phyloP scores from a whole-genome alignment of 345 rosid genomes.

The Acer saccharum region DNA sequence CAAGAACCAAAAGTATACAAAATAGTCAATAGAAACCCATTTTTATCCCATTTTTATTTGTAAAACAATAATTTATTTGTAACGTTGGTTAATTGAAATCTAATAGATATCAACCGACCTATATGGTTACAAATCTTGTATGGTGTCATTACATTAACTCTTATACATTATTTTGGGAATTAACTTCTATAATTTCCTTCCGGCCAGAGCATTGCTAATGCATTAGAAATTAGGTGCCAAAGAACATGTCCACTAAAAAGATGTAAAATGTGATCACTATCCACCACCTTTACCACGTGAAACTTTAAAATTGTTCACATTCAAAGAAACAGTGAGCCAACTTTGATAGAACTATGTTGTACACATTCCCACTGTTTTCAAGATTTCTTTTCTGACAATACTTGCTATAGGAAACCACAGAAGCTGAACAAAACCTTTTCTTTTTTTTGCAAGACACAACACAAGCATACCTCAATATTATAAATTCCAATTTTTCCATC shows the following conservation, averaged over 20 bases:
- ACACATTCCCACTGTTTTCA: neutral
- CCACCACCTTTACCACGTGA: neutral
- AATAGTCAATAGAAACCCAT: neutral
- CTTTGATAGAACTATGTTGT: neutral
- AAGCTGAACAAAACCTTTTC: neutral
- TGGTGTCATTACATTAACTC: too few relatives aligned
- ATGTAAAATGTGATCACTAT: too few relatives aligned
- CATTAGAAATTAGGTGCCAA: neutral
- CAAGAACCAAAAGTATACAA: neutral
- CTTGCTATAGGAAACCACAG: neutral
- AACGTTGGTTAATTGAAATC: too few relatives aligned
- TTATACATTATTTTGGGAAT: too few relatives aligned
- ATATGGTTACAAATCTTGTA: too few relatives aligned
- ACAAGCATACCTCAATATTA: constrained; percentile 78
- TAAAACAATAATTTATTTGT: neutral
- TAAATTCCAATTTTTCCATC: constrained; percentile 95
- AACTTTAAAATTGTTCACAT: neutral
- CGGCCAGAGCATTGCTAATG: neutral
- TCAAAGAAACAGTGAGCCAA: neutral
- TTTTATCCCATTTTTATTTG: neutral
- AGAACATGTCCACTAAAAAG: neutral
- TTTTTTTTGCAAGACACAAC: constrained; percentile 4
- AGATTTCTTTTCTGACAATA: constrained; percentile 7
- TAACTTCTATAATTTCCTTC: neutral
- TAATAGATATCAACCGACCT: too few relatives aligned